Conservation (phyloP, 2,329 filamentous ascomycete genomes). For the Cladophialophora immunda region DNA sequence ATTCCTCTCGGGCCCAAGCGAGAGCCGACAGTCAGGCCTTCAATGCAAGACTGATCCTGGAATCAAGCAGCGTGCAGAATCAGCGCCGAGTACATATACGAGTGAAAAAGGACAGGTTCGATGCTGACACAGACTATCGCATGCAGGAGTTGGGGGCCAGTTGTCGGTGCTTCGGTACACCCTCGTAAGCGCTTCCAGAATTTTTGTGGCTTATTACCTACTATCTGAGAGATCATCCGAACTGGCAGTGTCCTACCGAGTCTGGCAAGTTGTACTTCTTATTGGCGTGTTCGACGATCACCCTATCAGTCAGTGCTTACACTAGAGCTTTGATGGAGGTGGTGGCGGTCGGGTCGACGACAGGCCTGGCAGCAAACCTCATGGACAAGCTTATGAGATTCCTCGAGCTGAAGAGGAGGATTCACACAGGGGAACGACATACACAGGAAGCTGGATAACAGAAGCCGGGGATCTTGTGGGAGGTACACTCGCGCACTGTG, state of each 20-base stretch:
- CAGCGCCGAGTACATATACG: neutral
- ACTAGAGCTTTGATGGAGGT: neutral
- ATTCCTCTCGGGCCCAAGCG: neutral
- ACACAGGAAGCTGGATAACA: neutral
- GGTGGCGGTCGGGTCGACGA: neutral
- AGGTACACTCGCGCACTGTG: no score
- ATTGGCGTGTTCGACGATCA: no score
- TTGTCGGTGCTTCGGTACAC: neutral
- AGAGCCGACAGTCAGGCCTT: neutral
- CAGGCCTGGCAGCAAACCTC: neutral
- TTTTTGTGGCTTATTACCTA: no score
- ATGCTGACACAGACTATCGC: neutral
- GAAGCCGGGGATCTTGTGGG: no score
- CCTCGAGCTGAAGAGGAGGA: neutral
- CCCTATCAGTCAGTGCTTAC: neutral
- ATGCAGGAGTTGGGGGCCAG: neutral
- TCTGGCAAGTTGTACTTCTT: neutral
- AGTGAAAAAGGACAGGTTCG: neutral
- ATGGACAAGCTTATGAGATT: neutral
- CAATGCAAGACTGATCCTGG: neutral
- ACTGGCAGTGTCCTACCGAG: neutral
- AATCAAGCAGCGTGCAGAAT: neutral
- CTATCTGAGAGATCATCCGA: neutral
- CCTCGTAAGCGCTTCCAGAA: neutral
- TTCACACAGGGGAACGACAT: neutral